A percentile compares a stretch with the other conserved stretches of the same genome.
Conservation (phyloP, 371 early-diverging fungal species). For the Parasitella parasitica region DNA sequence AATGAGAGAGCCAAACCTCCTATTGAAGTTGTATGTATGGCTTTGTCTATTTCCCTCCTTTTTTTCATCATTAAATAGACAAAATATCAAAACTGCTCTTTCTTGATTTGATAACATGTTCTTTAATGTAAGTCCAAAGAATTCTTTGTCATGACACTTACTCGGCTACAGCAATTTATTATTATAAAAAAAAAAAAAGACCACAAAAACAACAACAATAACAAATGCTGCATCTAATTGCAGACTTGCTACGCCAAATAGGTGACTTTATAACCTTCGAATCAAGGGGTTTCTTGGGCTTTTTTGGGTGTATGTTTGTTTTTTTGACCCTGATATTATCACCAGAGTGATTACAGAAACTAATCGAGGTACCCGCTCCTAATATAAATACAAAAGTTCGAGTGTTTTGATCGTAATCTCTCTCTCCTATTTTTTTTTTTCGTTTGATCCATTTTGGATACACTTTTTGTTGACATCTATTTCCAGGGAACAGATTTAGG, state of each 20-base stretch:
- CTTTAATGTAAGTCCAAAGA: not conserved
- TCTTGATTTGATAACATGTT: not conserved
- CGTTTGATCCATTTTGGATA: not conserved
- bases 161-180: no score
- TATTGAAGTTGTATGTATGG: not conserved
- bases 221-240: constrained; percentile 1
- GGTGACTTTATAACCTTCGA: not conserved
- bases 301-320: not conserved
- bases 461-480: not conserved
- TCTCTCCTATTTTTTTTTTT: not conserved
- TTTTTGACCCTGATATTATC: not conserved
- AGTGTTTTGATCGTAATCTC: not conserved
- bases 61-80: not conserved
- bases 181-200: not conserved
- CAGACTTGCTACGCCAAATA: not conserved
- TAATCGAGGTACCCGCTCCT: not conserved
- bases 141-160: no score
- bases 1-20: not conserved
- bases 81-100: not conserved
- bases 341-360: not conserved
- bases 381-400: not conserved
- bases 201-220: not conserved
- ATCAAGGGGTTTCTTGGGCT: not conserved
- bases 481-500: not conserved
- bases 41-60: not conserved